These are phyloP conservation scores for Collybia sordida DNA, from an alignment of 768 basidiomycete genomes.

Conservation along the genomic window DNA sequence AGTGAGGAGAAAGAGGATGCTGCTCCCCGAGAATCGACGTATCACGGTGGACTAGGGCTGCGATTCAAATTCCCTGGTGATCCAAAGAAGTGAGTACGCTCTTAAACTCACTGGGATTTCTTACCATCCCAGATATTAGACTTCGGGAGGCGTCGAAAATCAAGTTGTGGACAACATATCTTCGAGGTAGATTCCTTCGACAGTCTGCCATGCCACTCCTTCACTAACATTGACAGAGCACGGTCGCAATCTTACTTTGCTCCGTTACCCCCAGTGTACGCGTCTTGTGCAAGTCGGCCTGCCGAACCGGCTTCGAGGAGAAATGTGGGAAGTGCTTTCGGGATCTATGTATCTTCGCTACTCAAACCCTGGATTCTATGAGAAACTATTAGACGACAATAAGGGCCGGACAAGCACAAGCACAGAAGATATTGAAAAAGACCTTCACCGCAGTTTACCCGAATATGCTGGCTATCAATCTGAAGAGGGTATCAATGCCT, in stretches of 20 bases:
- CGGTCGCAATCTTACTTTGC: conserved; percentile 90
- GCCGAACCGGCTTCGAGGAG: conserved; percentile 91
- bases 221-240: conserved; percentile 54
- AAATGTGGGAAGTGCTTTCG: conserved; percentile 97
- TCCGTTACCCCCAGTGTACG: conserved; percentile 95
- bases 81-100: conserved; percentile 71
- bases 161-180: conserved; percentile 91
- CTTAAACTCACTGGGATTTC: neutral
- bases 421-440: conserved; percentile 99
- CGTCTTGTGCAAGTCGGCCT: conserved; percentile 97
- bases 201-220: conserved; percentile 1
- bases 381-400: conserved; percentile 71
- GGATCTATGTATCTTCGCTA: conserved; percentile 92
- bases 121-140: conserved; percentile 35
- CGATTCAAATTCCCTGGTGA: conserved; percentile 92
- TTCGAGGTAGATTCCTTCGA: conserved; percentile 55
- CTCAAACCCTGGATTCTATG: conserved; percentile 81
- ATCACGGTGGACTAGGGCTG: conserved; percentile 78
- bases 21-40: conserved; percentile 47
- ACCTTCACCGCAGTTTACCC: conserved; percentile 91
- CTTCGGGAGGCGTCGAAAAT: conserved; percentile 91
- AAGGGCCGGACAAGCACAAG: conserved; percentile 79
- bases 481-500: conserved; percentile 78
- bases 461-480: conserved; percentile 97
- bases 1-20: conserved; percentile 51